Evolutionary conservation across 306 rosid species (phyloP).

Genomic region (Albizia julibrissin): DNA sequence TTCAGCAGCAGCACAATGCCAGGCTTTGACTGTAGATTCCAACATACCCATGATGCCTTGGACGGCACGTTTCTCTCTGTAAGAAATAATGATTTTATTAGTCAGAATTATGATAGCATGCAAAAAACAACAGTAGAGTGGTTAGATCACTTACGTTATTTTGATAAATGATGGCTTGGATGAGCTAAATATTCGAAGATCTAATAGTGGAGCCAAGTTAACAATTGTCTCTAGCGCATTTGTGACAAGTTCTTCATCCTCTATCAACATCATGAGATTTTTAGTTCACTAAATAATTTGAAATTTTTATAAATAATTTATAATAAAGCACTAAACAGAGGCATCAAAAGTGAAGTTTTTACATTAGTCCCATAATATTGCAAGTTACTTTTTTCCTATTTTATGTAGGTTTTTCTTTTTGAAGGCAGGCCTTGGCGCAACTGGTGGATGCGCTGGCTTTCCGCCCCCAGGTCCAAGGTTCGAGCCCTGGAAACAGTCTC

Average conservation of each 20-base stretch:
- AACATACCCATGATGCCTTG: constrained; percentile 94
- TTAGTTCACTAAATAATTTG: neutral
- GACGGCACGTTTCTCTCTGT: constrained; percentile 89
- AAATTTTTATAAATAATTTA: constrained; percentile 26
- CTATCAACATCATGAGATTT: constrained; percentile 46
- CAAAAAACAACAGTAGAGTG: neutral
- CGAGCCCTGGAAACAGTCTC: too few species aligned
- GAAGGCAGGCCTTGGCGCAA: too few species aligned
- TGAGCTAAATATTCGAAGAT: constrained; percentile 92
- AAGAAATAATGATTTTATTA: constrained; percentile 26
- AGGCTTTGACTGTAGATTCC: constrained; percentile 79
- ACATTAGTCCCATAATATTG: neutral
- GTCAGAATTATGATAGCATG: constrained; percentile 24
- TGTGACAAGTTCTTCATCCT: constrained; percentile 99
- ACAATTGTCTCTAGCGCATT: constrained; percentile 96
- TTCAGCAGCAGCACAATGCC: constrained; percentile 98
- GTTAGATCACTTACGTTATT: constrained; percentile 72
- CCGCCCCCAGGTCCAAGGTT: too few species aligned
- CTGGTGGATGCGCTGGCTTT: too few species aligned
- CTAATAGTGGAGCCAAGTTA: constrained; percentile 90
- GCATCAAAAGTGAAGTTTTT: neutral
- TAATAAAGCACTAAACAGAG: constrained; percentile 13
- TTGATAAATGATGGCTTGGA: constrained; percentile 89
- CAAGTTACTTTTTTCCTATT: neutral
- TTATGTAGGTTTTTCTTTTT: neutral